These are phyloP conservation scores for Gamarada debralockiae DNA, from an alignment of 495 filamentous ascomycete species.

Conservation along the genomic window DNA sequence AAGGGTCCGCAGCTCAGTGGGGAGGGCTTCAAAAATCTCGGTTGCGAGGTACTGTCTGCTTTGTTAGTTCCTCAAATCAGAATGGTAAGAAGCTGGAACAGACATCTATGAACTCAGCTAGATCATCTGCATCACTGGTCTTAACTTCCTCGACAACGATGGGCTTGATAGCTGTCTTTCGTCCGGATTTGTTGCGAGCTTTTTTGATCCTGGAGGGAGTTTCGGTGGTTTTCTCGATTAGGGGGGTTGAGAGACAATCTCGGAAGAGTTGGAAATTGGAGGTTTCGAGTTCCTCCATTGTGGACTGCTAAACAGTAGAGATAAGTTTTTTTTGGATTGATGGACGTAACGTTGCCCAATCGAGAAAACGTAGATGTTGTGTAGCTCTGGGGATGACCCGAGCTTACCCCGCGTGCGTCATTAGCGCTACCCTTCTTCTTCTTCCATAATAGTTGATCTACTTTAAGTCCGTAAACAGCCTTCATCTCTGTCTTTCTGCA, in stretches of 20 bases:
- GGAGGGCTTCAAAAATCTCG: constrained; percentile 64
- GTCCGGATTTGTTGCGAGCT: constrained; percentile 34
- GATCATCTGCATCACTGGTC: constrained; percentile 53
- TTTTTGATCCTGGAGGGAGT: constrained; percentile 37
- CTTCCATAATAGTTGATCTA: neutral
- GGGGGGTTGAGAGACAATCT: constrained; percentile 51
- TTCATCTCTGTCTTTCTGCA: no score
- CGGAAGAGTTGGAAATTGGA: constrained; percentile 66
- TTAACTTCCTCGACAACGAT: constrained; percentile 16
- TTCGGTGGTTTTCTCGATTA: constrained; percentile 47
- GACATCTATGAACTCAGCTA: constrained; percentile 63
- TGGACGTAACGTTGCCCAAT: no score
- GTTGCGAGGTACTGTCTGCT: constrained; percentile 59
- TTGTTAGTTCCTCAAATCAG: neutral
- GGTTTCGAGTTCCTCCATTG: constrained; percentile 23
- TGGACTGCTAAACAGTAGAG: neutral
- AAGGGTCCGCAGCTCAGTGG: constrained; percentile 53
- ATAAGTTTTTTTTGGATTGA: neutral
- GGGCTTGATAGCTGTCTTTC: constrained; percentile 30
- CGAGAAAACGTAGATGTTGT: neutral
- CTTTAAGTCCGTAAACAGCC: no score
- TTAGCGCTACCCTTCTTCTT: neutral
- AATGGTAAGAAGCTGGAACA: neutral
- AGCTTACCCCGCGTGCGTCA: neutral
- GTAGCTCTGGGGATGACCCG: neutral